A percentile compares a stretch with the other conserved stretches of the same genome.
Conservation (phyloP, 495 filamentous ascomycete genomes). For the Oidiodendron maius region DNA sequence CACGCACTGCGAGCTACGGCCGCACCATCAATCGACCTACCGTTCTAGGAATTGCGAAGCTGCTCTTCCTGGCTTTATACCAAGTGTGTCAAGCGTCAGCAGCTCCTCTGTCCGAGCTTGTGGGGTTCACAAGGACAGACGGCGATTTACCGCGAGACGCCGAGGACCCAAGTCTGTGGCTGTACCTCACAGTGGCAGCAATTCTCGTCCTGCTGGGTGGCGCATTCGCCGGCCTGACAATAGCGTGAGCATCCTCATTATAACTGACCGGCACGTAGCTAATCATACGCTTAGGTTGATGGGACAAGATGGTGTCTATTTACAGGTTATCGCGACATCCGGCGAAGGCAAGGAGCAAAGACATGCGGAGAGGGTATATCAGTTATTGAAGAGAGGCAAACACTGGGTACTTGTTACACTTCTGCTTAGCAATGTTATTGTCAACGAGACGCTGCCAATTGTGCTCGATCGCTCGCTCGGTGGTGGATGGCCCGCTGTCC, state of each 20-base stretch:
- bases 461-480: slow-evolving; percentile 90
- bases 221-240: slow-evolving; percentile 93
- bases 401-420: slow-evolving; percentile 99
- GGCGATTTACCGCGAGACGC: slow-evolving; percentile 33
- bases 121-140: slow-evolving; percentile 10
- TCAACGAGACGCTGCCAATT: slow-evolving; percentile 94
- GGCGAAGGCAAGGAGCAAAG: slow-evolving; percentile 68
- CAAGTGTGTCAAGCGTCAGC: slow-evolving; percentile 40
- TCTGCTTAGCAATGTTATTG: slow-evolving; percentile 92
- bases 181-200: slow-evolving; percentile 62
- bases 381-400: slow-evolving; percentile 79
- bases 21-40: slow-evolving; percentile 37
- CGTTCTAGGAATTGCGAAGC: slow-evolving; percentile 41
- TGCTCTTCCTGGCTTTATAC: slow-evolving; percentile 37
- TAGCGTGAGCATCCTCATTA: slow-evolving; percentile 51
- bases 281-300: slow-evolving; percentile 54
- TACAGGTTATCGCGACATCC: slow-evolving; percentile 87
- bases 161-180: slow-evolving; percentile 57
- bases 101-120: slow-evolving; percentile 24
- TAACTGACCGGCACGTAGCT: background rate
- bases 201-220: slow-evolving; percentile 80
- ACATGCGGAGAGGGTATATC: slow-evolving; percentile 75
- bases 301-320: slow-evolving; percentile 92
- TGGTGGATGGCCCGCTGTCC: slow-evolving; percentile 89
- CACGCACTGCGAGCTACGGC: slow-evolving; percentile 19